Conservation (phyloP, 148 eudicot species). For the Cornus controversa region DNA sequence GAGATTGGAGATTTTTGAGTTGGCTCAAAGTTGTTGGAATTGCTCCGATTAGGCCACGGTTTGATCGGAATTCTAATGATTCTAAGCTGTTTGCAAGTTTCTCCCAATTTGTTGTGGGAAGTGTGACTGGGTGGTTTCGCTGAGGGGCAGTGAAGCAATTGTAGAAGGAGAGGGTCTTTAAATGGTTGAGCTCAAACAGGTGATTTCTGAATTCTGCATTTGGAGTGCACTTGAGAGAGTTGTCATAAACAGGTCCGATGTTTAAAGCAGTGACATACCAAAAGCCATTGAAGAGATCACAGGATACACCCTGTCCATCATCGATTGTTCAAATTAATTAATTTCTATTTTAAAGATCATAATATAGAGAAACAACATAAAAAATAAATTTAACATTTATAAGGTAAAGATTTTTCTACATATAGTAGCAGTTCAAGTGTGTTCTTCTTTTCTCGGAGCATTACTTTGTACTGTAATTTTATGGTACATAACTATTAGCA, state of each 20-base stretch:
- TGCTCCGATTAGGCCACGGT: conserved; percentile 56
- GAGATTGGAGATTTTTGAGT: conserved; percentile 48
- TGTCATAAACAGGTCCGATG: conserved; percentile 60
- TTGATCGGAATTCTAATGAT: conserved; percentile 67
- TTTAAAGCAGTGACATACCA: conserved; percentile 59
- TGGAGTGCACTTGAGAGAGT: conserved; percentile 50
- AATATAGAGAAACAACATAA: background rate
- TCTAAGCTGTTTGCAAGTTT: conserved; percentile 44
- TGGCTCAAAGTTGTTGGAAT: conserved; percentile 43
- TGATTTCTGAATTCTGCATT: conserved; percentile 44
- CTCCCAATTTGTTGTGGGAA: conserved; percentile 51
- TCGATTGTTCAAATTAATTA: background rate
- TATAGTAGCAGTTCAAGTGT: too few relatives aligned
- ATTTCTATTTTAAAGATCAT: too few relatives aligned
- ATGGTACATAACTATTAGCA: too few relatives aligned
- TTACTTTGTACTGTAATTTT: too few relatives aligned
- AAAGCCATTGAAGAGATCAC: conserved; percentile 55
- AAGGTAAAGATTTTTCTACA: too few relatives aligned
- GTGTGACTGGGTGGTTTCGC: conserved; percentile 13
- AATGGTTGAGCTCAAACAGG: conserved; percentile 47
- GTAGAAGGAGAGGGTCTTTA: conserved; percentile 54
- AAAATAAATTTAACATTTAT: background rate
- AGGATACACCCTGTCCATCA: conserved; percentile 63
- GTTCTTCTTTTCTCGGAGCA: too few relatives aligned
- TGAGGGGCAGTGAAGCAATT: conserved; percentile 41